Conservation (phyloP, 495 filamentous ascomycete genomes). For the Penicillium canescens region DNA sequence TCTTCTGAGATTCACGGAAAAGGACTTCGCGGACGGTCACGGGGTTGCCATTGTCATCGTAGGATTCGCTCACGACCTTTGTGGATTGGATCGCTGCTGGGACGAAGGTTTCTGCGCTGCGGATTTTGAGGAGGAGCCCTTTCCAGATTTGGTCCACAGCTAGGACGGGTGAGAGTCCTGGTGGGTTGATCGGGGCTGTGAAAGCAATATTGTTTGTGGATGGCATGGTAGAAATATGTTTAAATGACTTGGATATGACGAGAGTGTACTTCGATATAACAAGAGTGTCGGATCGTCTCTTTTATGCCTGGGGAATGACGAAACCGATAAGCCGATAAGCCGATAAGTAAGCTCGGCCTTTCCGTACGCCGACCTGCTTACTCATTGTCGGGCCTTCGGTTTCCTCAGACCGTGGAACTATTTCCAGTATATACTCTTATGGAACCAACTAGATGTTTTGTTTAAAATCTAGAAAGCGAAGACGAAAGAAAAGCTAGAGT, state of each 20-base stretch:
- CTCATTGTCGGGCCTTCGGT: too few relatives aligned
- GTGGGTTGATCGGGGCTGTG: conserved; percentile 54
- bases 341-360: conserved; percentile 2
- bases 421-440: too few relatives aligned
- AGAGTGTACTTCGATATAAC: neutral
- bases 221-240: conserved; percentile 13
- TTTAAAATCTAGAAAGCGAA: too few relatives aligned
- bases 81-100: conserved; percentile 44
- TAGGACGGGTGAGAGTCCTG: conserved; percentile 38
- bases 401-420: too few relatives aligned
- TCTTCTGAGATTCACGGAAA: conserved; percentile 22
- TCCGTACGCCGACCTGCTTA: neutral
- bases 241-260: too few relatives aligned
- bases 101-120: conserved; percentile 52
- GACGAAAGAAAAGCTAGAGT: too few relatives aligned
- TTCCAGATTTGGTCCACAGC: conserved; percentile 49
- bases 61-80: conserved; percentile 36
- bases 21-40: conserved; percentile 27
- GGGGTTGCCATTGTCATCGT: conserved; percentile 26
- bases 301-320: neutral
- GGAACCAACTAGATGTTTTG: too few relatives aligned
- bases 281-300: neutral
- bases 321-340: conserved; percentile 3
- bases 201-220: conserved; percentile 47
- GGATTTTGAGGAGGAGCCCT: conserved; percentile 51